Evolutionary conservation across 176 grass and related monocot species (phyloP).

Genomic region (Tillandsia fasciculata): DNA sequence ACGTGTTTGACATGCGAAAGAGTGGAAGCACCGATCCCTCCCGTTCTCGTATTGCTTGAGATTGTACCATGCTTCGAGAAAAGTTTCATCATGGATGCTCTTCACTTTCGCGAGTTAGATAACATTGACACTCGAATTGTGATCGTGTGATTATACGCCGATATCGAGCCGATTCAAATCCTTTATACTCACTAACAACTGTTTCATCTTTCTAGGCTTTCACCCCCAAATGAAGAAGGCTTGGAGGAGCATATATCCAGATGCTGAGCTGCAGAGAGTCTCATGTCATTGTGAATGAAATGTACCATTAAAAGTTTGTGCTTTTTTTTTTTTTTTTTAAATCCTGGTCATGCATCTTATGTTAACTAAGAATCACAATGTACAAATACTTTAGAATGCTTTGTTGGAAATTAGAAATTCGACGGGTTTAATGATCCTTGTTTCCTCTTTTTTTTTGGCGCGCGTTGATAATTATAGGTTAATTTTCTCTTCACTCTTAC

Average conservation of each 20-base stretch:
- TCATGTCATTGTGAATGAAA: conserved; percentile 1
- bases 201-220: conserved; percentile 46
- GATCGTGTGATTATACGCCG: background rate
- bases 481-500: no score
- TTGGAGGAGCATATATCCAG: background rate
- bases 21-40: no score
- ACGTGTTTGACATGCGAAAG: no score
- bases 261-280: background rate
- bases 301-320: conserved; percentile 13
- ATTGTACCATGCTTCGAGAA: no score
- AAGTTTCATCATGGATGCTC: no score
- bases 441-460: no score
- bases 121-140: background rate
- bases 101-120: no score
- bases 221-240: conserved; percentile 53
- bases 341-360: conserved; percentile 16
- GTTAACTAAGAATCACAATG: conserved; percentile 20
- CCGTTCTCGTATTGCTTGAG: no score
- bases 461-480: no score
- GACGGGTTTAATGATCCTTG: no score
- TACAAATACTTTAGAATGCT: conserved; percentile 22
- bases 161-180: background rate
- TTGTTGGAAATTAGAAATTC: conserved; percentile 13
- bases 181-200: conserved; percentile 1
- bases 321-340: background rate